Evolutionary conservation across 495 filamentous ascomycete genomes (phyloP), one percentile per base, ranked within the genome.

Genomic region (Penicillium arizonense): DNA sequence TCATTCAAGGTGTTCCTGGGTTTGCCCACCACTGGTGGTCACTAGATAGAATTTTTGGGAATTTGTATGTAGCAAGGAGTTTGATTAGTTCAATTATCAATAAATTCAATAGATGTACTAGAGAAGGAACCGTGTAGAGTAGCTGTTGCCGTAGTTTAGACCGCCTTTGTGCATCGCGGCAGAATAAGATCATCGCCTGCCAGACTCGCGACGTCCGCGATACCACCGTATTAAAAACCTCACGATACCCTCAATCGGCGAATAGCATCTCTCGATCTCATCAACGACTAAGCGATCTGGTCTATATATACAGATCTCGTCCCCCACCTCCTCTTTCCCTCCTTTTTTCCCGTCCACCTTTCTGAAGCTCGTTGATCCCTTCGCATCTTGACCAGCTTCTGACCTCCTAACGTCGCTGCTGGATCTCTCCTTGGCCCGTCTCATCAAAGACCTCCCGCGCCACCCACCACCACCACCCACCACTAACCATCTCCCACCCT

Each of bases 1-100:
- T 84, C 79, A n/a, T 89, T 87, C 74, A 89, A 89, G 74, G 85
- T 88, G 43, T 82, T 82, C 68, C 70, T 86, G 46, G 85, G 85
- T 32, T 72, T 86, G 26, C 83, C 83, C n/a, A 86, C 82, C n/a
- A 86, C 83, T 21, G 81, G 81, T 61, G 80, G 81, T 23, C 79
- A 83, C 66, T 82, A 71, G 55, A 58, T 54, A 48, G 41, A 33
- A 44, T 39, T 34, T n/a, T 12, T 0, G 26, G 4, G 36, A 3
- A 28, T 16, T 26, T 36, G 26, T 50, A 43, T 8, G 32, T 50
- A 42, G 38, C 38, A 28, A 6, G 48, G 48, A 50, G 48, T 42
- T 43, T n/a, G 14, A 23, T 33, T 50, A 38, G 30, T 41, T 41
- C 30, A 50, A 43, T 33, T 5, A 4, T 32, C 28, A 20, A 30